Base-by-base conservation (phyloP, 2,329 filamentous ascomycete genomes). In the Botryotinia convoluta region DNA sequence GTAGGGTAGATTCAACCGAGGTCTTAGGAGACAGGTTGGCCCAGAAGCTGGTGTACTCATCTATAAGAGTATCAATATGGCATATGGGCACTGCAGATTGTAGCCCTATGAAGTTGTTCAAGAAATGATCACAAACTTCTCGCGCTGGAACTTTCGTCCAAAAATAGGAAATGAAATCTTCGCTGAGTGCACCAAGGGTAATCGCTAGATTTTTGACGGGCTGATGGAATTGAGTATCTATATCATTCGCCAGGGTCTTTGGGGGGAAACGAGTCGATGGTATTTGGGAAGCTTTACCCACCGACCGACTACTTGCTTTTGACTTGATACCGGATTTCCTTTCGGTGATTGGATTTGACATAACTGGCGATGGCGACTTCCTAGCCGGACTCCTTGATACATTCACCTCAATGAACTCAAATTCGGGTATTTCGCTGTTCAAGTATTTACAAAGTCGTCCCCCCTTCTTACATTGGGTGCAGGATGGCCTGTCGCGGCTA, bases 391-490 rank as follows among this genome's bases (percentile, higher is more conserved):
- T 64, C 26, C 44, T 71, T n/a, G 69, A 59, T 39, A 60, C 18
- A n/a, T 48, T 62, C 5, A 64, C 59, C 35, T 62, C 48, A 9
- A 71, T 71, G 32, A 71, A 64, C 42, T 71, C 69, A 37, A 64
- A 71, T n/a, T 71, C 59, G 10, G 59, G 69, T 37, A 45, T 62
- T 59, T 70, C 68, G 32, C 68, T 70, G 68, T 70, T 61, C 29
- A 70, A 45, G 44, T 71, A 71, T 71, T 32, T 63, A 32, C 69
- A 71, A 20, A 44, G 42, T 39, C 69, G 69, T 9, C 60, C 60
- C 4, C 60, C 45, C 37, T 71, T 71, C 18, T 39, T 29, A 51
- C 69, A 71, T 10, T 64, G 69, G 7, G 29, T 42, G 26, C 69
- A 71, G 22, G 18, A 44, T 29, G 69, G 69, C 39, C 60, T 63